phyloP scores from a whole-genome alignment of 1,284 basidiomycete genomes.

The Ganoderma leucocontextum region DNA sequence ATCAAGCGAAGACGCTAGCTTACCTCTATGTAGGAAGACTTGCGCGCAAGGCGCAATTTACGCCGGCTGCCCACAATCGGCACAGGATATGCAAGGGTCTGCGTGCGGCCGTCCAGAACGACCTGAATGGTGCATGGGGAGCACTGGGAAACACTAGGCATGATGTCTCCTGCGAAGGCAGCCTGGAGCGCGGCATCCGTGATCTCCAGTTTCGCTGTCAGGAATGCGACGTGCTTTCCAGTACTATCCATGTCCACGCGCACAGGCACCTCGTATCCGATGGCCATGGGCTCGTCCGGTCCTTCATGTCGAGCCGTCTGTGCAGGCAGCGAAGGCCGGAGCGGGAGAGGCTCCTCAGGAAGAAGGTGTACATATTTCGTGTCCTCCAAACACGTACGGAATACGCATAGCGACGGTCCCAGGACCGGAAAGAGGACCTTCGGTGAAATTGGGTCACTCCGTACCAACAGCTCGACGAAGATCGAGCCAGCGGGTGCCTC shows the following conservation, averaged over 20 bases:
- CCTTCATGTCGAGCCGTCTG: too few relatives aligned
- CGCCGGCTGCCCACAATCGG: conserved; percentile 41
- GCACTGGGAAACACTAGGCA: conserved; percentile 37
- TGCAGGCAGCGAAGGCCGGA: background rate
- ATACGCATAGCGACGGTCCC: conserved; percentile 27
- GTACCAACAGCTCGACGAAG: background rate
- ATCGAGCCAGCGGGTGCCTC: background rate
- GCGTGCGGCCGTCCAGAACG: conserved; percentile 33
- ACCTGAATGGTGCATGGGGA: conserved; percentile 46
- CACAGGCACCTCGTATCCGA: conserved; percentile 41
- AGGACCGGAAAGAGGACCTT: conserved; percentile 32
- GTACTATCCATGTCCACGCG: conserved; percentile 22
- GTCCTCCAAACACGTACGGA: background rate
- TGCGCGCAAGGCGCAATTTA: conserved; percentile 57
- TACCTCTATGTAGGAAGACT: conserved; percentile 63
- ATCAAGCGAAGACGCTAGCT: conserved; percentile 35
- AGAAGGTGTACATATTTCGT: background rate
- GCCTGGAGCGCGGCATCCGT: conserved; percentile 33
- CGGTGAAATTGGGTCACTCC: conserved; percentile 29
- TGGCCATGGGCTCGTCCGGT: background rate
- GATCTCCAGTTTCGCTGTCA: conserved; percentile 40
- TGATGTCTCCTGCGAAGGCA: conserved; percentile 33
- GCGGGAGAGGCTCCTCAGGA: background rate
- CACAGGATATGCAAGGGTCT: conserved; percentile 44
- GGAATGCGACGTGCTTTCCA: conserved; percentile 7